Evolutionary conservation across 1,139 yeast species (phyloP).

Genomic region (Pichia sp.): DNA sequence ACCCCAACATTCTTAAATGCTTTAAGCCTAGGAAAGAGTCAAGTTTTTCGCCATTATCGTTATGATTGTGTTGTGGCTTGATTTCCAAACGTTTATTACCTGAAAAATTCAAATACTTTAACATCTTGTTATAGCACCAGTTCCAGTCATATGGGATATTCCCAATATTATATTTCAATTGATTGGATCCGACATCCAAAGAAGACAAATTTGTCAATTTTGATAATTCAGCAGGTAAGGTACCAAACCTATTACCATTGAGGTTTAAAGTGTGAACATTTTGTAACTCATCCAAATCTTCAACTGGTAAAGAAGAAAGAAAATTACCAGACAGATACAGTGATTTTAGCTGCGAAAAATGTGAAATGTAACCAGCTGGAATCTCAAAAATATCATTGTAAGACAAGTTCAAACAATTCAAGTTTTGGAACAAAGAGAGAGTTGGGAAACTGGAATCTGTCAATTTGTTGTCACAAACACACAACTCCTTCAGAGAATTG

Average conservation of each 20-base stretch:
- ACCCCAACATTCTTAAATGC: constrained; percentile 69
- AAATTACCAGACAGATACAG: constrained; percentile 85
- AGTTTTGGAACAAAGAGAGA: constrained; percentile 54
- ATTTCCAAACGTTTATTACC: constrained; percentile 92
- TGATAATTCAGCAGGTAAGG: constrained; percentile 86
- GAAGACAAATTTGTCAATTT: constrained; percentile 60
- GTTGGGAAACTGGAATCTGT: constrained; percentile 74
- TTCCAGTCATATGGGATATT: constrained; percentile 98
- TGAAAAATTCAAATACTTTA: constrained; percentile 80
- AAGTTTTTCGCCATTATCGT: constrained; percentile 35
- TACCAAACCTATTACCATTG: constrained; percentile 80
- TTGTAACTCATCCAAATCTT: constrained; percentile 65
- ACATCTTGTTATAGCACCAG: constrained; percentile 81
- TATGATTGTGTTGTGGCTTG: constrained; percentile 52
- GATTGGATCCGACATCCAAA: constrained; percentile 89
- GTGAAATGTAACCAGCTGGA: constrained; percentile 65
- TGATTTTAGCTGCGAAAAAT: constrained; percentile 56
- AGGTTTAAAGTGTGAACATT: constrained; percentile 60
- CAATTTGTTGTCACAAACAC: constrained; percentile 79
- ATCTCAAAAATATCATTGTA: constrained; percentile 83
- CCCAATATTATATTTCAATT: constrained; percentile 83
- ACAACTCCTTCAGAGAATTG: constrained; percentile 52
- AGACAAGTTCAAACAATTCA: constrained; percentile 68
- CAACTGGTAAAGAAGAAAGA: constrained; percentile 75
- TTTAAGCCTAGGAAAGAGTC: constrained; percentile 77